These are phyloP conservation scores for Yamadazyma taylorii DNA, from an alignment of 1,139 yeast species.

Conservation along the genomic window DNA sequence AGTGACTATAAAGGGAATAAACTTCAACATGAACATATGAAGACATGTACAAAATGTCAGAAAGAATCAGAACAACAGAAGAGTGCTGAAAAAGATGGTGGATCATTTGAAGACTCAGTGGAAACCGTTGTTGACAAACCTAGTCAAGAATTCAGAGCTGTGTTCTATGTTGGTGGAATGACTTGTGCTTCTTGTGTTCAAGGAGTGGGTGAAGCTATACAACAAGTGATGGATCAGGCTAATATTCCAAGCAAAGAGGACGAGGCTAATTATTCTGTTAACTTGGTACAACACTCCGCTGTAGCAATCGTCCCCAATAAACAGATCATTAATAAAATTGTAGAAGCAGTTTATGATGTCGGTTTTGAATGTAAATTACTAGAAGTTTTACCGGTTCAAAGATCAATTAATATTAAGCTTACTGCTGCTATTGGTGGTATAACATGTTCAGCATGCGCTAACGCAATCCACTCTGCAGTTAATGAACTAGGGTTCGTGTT, in stretches of 20 bases:
- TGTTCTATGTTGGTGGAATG: conserved; percentile 62
- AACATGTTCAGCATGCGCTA: conserved; percentile 72
- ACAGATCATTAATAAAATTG: conserved; percentile 50
- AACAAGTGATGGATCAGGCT: conserved; percentile 24
- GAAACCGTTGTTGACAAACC: conserved; percentile 31
- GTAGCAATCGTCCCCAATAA: conserved; percentile 51
- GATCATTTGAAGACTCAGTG: conserved; percentile 14
- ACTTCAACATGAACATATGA: conserved; percentile 24
- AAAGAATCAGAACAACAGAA: conserved; percentile 13
- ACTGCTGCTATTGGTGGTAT: conserved; percentile 70
- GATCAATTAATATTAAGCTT: conserved; percentile 48
- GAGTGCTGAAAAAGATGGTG: conserved; percentile 3
- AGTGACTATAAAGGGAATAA: conserved; percentile 12
- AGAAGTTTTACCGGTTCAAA: conserved; percentile 59
- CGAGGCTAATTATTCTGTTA: conserved; percentile 39
- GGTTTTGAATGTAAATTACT: conserved; percentile 60
- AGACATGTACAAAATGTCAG: conserved; percentile 34
- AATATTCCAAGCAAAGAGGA: conserved; percentile 13
- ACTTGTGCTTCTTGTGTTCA: conserved; percentile 61
- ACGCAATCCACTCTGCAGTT: conserved; percentile 52
- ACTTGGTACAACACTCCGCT: conserved; percentile 43
- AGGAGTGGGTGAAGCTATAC: conserved; percentile 47
- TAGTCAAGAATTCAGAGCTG: conserved; percentile 43
- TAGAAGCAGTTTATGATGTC: conserved; percentile 46
- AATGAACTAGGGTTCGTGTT: conserved; percentile 52